A percentile compares a stretch with the other conserved stretches of the same genome.
Evolutionary conservation across 257 asterid species (phyloP).

Genomic region (Ballota nigra): DNA sequence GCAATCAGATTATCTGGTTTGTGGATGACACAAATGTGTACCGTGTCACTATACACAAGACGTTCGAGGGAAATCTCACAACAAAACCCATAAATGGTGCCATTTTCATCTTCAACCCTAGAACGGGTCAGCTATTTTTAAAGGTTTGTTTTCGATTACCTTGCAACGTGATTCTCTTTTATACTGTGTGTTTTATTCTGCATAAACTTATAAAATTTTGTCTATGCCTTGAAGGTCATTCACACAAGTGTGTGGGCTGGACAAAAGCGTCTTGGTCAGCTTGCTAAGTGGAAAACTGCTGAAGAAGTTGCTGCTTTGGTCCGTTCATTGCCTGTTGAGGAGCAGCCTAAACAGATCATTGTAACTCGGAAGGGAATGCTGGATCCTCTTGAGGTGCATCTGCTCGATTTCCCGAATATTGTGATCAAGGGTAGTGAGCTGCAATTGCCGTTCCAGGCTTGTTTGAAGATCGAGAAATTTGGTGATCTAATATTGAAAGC

Average conservation of each 20-base stretch:
- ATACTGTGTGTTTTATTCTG: neutral
- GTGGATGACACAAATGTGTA: slow-evolving; percentile 98
- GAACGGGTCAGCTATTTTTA: slow-evolving; percentile 93
- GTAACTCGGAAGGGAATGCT: slow-evolving; percentile 99
- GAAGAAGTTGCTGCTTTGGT: slow-evolving; percentile 99
- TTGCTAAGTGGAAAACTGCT: slow-evolving; percentile 99
- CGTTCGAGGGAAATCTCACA: slow-evolving; percentile 95
- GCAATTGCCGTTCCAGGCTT: slow-evolving; percentile 99
- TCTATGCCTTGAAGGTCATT: slow-evolving; percentile 60
- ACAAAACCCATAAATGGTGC: slow-evolving; percentile 99
- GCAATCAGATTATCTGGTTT: slow-evolving; percentile 98
- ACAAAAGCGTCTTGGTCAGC: slow-evolving; percentile 97
- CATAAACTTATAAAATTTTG: neutral
- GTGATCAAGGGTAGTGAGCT: slow-evolving; percentile 99
- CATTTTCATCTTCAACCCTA: slow-evolving; percentile 90
- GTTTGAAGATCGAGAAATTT: slow-evolving; percentile 97
- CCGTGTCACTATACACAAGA: slow-evolving; percentile 97
- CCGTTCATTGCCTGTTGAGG: slow-evolving; percentile 94
- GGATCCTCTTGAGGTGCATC: slow-evolving; percentile 97
- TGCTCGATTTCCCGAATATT: slow-evolving; percentile 96
- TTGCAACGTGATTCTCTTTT: neutral
- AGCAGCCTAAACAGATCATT: slow-evolving; percentile 94
- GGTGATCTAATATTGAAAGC: slow-evolving; percentile 98
- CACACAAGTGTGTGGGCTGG: slow-evolving; percentile 99
- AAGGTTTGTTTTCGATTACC: slow-evolving; percentile 47